Base-by-base conservation (phyloP, 1,139 yeast species). In the Meyerozyma carpophila region DNA sequence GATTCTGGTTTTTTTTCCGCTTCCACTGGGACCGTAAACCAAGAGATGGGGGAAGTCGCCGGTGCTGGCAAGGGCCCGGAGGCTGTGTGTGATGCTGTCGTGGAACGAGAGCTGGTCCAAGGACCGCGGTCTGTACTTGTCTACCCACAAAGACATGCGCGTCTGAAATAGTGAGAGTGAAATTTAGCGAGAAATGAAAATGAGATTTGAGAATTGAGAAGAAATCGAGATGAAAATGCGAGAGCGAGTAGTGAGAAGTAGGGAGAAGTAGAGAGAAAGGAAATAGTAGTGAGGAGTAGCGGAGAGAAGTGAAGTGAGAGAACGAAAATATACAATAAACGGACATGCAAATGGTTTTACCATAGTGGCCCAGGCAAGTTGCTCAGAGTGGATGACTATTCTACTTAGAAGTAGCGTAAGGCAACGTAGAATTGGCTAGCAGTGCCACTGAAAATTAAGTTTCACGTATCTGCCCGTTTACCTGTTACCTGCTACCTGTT, bases 1-100 rank as follows among this genome's bases (percentile, higher is more conserved):
- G 14, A 91, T 88, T 54, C 98, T 77, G 3, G 98, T 94, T 70
- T 93, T 94, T 63, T 93, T 93, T 47, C 99, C 99, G 14, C 96
- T 87, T 5, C 99, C 99, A 40, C 91, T 82, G 1, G 98, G 98
- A 0, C 99, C 99, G 61, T 91, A 91, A 9, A 93, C 79, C 36
- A 93, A 68, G 43, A 93, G 66, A 68, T 93, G 98, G 3, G 99
- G 99, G 59, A 93, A 84, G 61, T 94, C 98, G 2, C 91, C 93
- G 2, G 90, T 76, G 3, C 76, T 65, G 2, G 89, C 82, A 42
- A 87, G 67, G 1, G 94, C 81, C 44, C 70, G 66, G 38, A 93
- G 68, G 48, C 84, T 79, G 39, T 68, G 65, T 0, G 96, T 81
- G 29, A 91, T 77, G 5, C 73, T 74, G 1, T 65, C 66, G 58